These are phyloP conservation scores for Fusarium nisikadoi DNA, from an alignment of 2,329 filamentous ascomycete species.

Conservation along the genomic window DNA sequence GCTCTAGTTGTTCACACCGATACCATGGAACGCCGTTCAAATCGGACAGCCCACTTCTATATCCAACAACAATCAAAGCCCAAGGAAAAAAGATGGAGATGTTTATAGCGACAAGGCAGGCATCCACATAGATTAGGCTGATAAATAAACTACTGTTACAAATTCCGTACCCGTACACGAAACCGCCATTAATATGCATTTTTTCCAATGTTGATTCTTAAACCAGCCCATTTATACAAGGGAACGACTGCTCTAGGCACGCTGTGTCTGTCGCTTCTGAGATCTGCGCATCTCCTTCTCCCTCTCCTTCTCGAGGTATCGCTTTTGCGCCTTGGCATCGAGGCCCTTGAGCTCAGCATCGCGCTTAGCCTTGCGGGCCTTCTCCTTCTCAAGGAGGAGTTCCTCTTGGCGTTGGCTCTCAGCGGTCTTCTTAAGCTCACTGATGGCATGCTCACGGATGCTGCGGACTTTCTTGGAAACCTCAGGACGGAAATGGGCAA, in stretches of 20 bases:
- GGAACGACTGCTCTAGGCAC: constrained; percentile 52
- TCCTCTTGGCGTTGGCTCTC: constrained; percentile 87
- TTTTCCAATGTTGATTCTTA: background rate
- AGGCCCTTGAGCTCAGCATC: constrained; percentile 82
- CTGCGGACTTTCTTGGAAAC: constrained; percentile 84
- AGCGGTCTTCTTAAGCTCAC: constrained; percentile 80
- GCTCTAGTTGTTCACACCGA: background rate
- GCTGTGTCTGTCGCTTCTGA: constrained; percentile 65
- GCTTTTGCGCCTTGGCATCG: constrained; percentile 86
- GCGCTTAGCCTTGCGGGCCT: constrained; percentile 87
- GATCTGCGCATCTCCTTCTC: constrained; percentile 74
- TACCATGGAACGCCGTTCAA: background rate
- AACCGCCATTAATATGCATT: constrained; percentile 14
- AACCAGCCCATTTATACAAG: background rate
- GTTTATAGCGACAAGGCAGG: background rate
- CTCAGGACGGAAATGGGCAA: constrained; percentile 88
- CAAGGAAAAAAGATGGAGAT: background rate
- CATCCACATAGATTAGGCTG: constrained; percentile 30
- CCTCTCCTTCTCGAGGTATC: constrained; percentile 82
- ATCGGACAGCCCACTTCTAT: background rate
- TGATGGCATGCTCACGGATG: constrained; percentile 82
- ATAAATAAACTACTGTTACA: constrained; percentile 35
- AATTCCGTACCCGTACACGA: constrained; percentile 24
- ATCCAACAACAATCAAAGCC: background rate
- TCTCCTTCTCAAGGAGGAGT: constrained; percentile 75